Conservation (phyloP, 306 rosid genomes). For the Crotalaria pallida region DNA sequence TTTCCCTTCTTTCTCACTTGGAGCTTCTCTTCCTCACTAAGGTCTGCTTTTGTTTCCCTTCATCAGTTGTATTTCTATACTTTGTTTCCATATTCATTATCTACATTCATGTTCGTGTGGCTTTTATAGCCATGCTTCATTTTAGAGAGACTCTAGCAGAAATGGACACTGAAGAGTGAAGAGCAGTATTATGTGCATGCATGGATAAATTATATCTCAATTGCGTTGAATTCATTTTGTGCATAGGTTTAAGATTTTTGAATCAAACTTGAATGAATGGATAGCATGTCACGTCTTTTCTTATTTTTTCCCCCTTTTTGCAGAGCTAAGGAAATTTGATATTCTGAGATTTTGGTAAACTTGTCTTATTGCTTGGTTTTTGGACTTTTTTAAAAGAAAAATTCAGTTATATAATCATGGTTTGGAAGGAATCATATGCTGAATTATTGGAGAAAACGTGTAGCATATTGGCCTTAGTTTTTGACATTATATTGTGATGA, state of each 20-base stretch:
- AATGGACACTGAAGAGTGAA: slow-evolving; percentile 3
- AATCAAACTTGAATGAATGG: slow-evolving; percentile 1
- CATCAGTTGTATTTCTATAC: background rate
- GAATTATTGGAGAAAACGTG: background rate
- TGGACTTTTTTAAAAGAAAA: no score
- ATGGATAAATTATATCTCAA: background rate
- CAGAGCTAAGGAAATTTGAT: background rate
- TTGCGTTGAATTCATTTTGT: background rate
- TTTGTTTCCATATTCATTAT: slow-evolving; percentile 10
- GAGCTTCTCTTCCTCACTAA: slow-evolving; percentile 29
- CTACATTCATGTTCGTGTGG: background rate
- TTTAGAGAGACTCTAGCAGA: slow-evolving; percentile 1
- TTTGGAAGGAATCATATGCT: background rate
- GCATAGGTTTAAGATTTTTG: background rate
- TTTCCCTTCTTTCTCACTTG: slow-evolving; percentile 29
- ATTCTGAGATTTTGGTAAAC: no score
- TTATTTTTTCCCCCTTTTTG: background rate
- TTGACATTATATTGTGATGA: slow-evolving; percentile 24
- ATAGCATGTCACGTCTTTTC: background rate
- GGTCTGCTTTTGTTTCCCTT: slow-evolving; percentile 23
- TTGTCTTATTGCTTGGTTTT: no score
- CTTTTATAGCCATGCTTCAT: background rate
- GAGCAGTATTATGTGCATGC: background rate
- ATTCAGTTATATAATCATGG: background rate
- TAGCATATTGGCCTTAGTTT: background rate